A percentile compares a stretch with the other conserved stretches of the same genome.
Conservation (phyloP, 306 rosid genomes). For the Notholithocarpus densiflorus region DNA sequence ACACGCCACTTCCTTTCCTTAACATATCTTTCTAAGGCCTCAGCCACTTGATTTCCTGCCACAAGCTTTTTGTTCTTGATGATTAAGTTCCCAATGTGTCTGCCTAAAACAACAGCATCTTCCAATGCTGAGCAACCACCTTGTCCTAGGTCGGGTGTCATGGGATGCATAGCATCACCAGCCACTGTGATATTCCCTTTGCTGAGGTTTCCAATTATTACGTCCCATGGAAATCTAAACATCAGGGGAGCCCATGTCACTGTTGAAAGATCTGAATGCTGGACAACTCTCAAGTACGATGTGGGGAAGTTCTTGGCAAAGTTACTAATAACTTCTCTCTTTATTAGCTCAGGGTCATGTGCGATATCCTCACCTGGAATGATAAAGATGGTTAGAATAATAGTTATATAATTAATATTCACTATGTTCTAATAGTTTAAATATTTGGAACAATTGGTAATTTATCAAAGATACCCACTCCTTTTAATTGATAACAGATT, state of each 20-base stretch:
- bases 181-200: constrained; percentile 16
- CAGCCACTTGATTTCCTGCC: background rate
- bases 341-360: background rate
- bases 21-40: background rate
- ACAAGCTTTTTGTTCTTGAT: background rate
- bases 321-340: constrained; percentile 2
- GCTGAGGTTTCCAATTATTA: constrained; percentile 4
- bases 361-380: background rate
- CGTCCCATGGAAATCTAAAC: constrained; percentile 19
- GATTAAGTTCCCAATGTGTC: background rate
- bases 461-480: no score
- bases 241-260: constrained; percentile 6
- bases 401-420: no score
- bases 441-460: no score
- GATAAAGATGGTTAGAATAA: background rate
- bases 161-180: constrained; percentile 23
- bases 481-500: no score
- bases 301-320: constrained; percentile 21
- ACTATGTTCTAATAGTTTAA: no score
- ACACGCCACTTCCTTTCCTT: constrained; percentile 32
- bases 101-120: constrained; percentile 19
- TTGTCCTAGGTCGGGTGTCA: constrained; percentile 24
- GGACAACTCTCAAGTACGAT: background rate
- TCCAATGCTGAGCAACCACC: constrained; percentile 14
- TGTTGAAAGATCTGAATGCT: constrained; percentile 15